Evolutionary conservation across 2,329 filamentous ascomycete species (phyloP).

Genomic region (Fusarium sp.): DNA sequence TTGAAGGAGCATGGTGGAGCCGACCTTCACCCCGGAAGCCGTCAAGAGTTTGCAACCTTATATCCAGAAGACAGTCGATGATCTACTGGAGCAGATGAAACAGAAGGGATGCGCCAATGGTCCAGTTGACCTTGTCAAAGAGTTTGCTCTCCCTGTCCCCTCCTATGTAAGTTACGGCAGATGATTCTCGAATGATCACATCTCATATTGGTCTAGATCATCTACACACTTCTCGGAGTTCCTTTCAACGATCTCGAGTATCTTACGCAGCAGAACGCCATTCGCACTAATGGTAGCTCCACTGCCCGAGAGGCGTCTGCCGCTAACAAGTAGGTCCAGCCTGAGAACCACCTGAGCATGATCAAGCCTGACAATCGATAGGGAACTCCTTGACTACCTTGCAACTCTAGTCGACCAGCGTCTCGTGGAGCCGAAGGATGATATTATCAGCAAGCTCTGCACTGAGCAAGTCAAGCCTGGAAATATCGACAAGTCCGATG

Average conservation of each 20-base stretch:
- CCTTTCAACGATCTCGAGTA: slow-evolving; percentile 60
- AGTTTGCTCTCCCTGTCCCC: slow-evolving; percentile 60
- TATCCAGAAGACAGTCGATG: slow-evolving; percentile 59
- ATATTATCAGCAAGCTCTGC: slow-evolving; percentile 60
- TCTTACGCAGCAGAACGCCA: slow-evolving; percentile 59
- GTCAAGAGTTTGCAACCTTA: slow-evolving; percentile 56
- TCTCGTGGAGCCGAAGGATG: slow-evolving; percentile 54
- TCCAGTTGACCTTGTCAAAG: slow-evolving; percentile 59
- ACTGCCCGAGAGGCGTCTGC: slow-evolving; percentile 59
- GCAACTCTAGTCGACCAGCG: slow-evolving; percentile 56
- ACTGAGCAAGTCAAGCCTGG: slow-evolving; percentile 56
- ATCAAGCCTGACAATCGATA: slow-evolving; percentile 15
- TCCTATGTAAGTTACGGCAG: slow-evolving; percentile 53
- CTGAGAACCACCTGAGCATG: fast-evolving
- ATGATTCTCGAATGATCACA: fast-evolving
- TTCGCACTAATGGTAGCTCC: slow-evolving; percentile 60
- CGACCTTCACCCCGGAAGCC: slow-evolving; percentile 55
- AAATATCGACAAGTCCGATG: slow-evolving; percentile 54
- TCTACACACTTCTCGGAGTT: slow-evolving; percentile 62
- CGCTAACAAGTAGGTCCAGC: slow-evolving; percentile 54
- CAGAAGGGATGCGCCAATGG: slow-evolving; percentile 49
- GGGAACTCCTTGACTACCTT: slow-evolving; percentile 60
- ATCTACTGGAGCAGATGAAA: slow-evolving; percentile 55
- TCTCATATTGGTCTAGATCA: slow-evolving; percentile 50
- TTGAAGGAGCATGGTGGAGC: slow-evolving; percentile 58